Evolutionary conservation across 2,329 filamentous ascomycete species (phyloP).

Genomic region (Albifimbria verrucaria): DNA sequence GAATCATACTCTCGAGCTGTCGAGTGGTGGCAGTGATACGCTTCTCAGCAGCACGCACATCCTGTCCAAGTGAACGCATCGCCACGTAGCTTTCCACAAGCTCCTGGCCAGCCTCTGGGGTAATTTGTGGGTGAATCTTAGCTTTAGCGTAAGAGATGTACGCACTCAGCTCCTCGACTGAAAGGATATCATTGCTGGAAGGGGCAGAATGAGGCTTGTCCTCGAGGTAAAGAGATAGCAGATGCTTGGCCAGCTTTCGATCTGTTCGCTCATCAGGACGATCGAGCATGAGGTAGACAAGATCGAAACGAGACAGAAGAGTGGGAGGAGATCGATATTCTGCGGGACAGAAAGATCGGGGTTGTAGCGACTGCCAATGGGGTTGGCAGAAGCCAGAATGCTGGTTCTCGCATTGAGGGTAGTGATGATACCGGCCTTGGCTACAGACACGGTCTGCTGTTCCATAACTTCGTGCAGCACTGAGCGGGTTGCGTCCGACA

Average conservation of each 20-base stretch:
- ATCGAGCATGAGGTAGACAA: slow-evolving; percentile 95
- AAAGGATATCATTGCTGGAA: slow-evolving; percentile 72
- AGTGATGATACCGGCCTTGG: slow-evolving; percentile 92
- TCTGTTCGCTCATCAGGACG: slow-evolving; percentile 88
- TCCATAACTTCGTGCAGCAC: slow-evolving; percentile 88
- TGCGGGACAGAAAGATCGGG: slow-evolving; percentile 92
- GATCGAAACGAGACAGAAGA: slow-evolving; percentile 89
- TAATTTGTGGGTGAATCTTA: slow-evolving; percentile 79
- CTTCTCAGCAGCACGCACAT: slow-evolving; percentile 83
- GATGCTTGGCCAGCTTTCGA: slow-evolving; percentile 82
- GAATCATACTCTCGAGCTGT: slow-evolving; percentile 98
- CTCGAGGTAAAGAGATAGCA: slow-evolving; percentile 95
- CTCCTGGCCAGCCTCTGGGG: slow-evolving; percentile 74
- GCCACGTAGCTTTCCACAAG: slow-evolving; percentile 86
- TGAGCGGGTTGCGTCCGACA: slow-evolving; percentile 74
- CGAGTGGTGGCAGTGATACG: slow-evolving; percentile 96
- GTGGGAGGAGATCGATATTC: slow-evolving; percentile 98
- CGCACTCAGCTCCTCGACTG: slow-evolving; percentile 90
- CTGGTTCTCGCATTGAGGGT: slow-evolving; percentile 94
- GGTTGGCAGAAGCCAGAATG: slow-evolving; percentile 95
- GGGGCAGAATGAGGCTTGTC: slow-evolving; percentile 84
- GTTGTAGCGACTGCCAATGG: slow-evolving; percentile 97
- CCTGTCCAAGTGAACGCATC: slow-evolving; percentile 90
- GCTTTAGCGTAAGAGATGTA: slow-evolving; percentile 96
- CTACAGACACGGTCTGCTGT: slow-evolving; percentile 80